Evolutionary conservation across 208 protist species (phyloP), one percentile per base, ranked within the genome.

Genomic region (Trypanosoma theileri): DNA sequence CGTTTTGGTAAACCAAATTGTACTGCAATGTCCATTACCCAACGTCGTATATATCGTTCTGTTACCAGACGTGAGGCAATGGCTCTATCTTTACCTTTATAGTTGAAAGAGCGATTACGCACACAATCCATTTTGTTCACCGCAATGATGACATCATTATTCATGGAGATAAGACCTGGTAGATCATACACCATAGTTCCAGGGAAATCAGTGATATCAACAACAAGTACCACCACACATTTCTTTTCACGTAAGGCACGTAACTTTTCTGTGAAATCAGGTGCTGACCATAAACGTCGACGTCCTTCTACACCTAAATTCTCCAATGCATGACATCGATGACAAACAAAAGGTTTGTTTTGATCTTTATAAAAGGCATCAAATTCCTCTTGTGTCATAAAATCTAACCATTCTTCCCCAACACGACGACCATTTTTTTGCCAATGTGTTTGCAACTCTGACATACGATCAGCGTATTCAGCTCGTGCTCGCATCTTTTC

Each of bases 341-440:
- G 78, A 71, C 92, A 97, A 48, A 88, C 84, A 77, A 94, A 95
- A 16, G 92, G 82, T 31, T 66, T 70, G 2, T 70, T 79, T 12
- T 62, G 64, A 59, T 94, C 84, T 59, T 79, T 81, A 77, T 97
- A 95, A 69, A 95, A 93, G 19, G 89, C 89, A 58, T 95, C 73
- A 67, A 97, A 97, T 79, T 97, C 89, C 40, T 97, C 89, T 69
- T 97, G 89, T 17, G 92, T 97, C 92, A 97, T 97, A 61, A 97
- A 97, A 74, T 97, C 92, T 52, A 97, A 76, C 92, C 92, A 97
- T 72, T 97, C 89, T 77, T 97, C 92, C 1, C 92, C 92, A 14
- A 95, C 89, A 55, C 81, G 82, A n/a, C 89, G 86, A n/a, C 89
- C 89, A 76, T 97, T 71, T 69, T 92, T 95, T 64, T 81, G 70